Evolutionary conservation across 2,329 filamentous ascomycete genomes (phyloP).

Genomic region (Pseudogymnoascus sp.): DNA sequence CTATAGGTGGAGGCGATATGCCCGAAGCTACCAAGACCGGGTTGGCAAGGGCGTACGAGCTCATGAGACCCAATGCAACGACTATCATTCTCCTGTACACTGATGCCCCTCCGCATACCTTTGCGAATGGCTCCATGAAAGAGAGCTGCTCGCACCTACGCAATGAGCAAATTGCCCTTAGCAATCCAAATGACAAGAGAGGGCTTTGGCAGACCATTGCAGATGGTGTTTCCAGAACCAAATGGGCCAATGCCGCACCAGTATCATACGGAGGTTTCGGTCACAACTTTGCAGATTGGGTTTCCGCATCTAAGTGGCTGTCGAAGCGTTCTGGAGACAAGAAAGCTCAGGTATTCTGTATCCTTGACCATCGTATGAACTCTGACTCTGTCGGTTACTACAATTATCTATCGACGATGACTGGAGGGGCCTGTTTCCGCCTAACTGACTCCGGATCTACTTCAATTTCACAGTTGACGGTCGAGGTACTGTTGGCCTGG

Average conservation of each 20-base stretch:
- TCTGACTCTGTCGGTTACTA: constrained; percentile 13
- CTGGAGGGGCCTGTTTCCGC: background rate
- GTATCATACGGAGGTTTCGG: constrained; percentile 30
- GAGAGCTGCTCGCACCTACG: background rate
- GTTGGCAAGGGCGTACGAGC: constrained; percentile 38
- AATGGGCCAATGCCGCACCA: background rate
- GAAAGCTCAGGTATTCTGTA: constrained; percentile 38
- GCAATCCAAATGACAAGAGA: background rate
- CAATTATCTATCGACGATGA: background rate
- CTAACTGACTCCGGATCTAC: background rate
- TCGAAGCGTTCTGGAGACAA: constrained; percentile 27
- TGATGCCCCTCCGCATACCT: constrained; percentile 42
- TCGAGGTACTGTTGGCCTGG: background rate
- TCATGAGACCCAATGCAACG: constrained; percentile 41
- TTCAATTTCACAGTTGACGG: background rate
- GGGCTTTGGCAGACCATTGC: background rate
- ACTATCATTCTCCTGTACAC: constrained; percentile 44
- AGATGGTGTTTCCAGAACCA: background rate
- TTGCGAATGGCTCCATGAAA: constrained; percentile 18
- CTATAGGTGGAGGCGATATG: constrained; percentile 35
- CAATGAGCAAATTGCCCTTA: background rate
- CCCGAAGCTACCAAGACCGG: constrained; percentile 44
- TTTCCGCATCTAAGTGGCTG: constrained; percentile 31
- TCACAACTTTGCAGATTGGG: constrained; percentile 39
- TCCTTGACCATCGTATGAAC: constrained; percentile 28